Percentiles rank a stretch among this genome's conserved stretches.
These are phyloP conservation scores for Firmiana major DNA, from an alignment of 345 rosid genomes.

Conservation along the genomic window DNA sequence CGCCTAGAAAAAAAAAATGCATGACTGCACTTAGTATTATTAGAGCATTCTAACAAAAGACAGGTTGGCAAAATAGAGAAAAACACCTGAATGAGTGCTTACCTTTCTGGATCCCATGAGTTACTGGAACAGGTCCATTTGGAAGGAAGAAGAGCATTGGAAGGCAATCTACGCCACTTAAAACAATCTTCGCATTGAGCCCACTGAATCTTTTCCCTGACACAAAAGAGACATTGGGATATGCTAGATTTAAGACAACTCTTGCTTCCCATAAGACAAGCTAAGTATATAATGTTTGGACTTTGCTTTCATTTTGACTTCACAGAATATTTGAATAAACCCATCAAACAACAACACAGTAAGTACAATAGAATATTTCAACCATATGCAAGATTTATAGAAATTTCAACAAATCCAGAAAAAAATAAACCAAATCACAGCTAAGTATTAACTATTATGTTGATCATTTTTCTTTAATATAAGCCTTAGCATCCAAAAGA, in stretches of 20 bases:
- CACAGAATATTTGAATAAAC: not conserved
- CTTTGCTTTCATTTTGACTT: not conserved
- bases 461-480: not conserved
- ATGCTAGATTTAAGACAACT: not conserved
- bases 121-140: slow-evolving; percentile 65
- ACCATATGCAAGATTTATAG: not conserved
- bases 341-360: not conserved
- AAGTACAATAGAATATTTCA: not conserved
- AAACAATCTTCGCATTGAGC: slow-evolving; percentile 68
- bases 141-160: slow-evolving; percentile 56
- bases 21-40: not conserved
- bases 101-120: slow-evolving; percentile 73
- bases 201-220: slow-evolving; percentile 69
- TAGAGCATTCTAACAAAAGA: not conserved
- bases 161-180: slow-evolving; percentile 74
- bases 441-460: not conserved
- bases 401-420: not conserved
- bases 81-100: not conserved
- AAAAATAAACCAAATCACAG: not conserved
- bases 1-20: not conserved
- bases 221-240: slow-evolving; percentile 2
- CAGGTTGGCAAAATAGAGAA: not conserved
- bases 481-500: slow-evolving; percentile 11
- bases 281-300: not conserved
- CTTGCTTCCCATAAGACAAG: not conserved